Evolutionary conservation across 352 stramenopile species (phyloP).

Genomic region (Globisporangium apiculatum): DNA sequence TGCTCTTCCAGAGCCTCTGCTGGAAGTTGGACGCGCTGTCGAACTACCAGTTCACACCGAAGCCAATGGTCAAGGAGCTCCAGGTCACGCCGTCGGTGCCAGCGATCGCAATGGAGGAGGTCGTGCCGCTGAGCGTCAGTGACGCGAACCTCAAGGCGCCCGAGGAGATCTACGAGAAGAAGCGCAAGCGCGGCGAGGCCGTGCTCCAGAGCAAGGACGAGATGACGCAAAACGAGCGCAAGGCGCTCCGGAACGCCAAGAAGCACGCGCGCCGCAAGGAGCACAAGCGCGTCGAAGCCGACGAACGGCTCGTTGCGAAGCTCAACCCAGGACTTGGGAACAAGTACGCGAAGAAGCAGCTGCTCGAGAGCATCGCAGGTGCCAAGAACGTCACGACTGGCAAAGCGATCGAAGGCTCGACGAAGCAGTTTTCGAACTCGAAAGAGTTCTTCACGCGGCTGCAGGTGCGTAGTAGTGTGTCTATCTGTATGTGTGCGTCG

Average conservation of each 20-base stretch:
- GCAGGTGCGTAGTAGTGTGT: conserved; percentile 27
- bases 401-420: conserved; percentile 76
- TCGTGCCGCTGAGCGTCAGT: conserved; percentile 77
- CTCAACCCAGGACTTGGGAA: conserved; percentile 93
- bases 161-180: conserved; percentile 84
- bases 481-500: not conserved
- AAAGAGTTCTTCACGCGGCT: conserved; percentile 83
- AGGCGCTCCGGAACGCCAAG: conserved; percentile 83
- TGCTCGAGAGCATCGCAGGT: conserved; percentile 71
- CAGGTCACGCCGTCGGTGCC: conserved; percentile 76
- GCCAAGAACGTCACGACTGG: conserved; percentile 82
- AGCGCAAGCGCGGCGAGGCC: conserved; percentile 78
- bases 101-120: conserved; percentile 81
- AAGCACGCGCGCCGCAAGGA: conserved; percentile 90
- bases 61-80: conserved; percentile 89
- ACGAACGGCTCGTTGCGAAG: conserved; percentile 91
- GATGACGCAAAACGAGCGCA: conserved; percentile 85
- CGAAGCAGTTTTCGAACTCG: conserved; percentile 83
- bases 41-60: conserved; percentile 95
- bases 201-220: conserved; percentile 80
- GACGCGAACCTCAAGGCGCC: conserved; percentile 79
- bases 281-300: conserved; percentile 81
- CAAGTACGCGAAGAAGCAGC: conserved; percentile 94
- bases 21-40: conserved; percentile 93
- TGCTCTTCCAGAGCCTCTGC: conserved; percentile 92